phyloP scores from a whole-genome alignment of 495 filamentous ascomycete species.

The Hyaloscypha bicolor region DNA sequence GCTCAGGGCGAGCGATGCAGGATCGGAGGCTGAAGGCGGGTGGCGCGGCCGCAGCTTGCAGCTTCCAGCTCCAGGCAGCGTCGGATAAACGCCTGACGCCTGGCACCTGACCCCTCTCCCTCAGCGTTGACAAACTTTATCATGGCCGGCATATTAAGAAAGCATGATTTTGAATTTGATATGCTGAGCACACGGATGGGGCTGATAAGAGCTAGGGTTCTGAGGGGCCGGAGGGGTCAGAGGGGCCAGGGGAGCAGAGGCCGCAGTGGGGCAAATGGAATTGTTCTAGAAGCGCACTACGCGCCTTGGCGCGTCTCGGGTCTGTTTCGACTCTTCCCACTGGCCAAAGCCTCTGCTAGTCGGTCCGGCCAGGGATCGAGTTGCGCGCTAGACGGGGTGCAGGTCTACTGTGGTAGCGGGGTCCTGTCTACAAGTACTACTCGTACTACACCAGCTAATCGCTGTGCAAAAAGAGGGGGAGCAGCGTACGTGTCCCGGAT shows the following conservation, averaged over 20 bases:
- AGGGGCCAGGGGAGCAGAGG: background rate
- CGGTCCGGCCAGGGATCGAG: conserved; percentile 2
- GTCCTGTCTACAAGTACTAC: no score
- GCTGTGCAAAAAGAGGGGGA: background rate
- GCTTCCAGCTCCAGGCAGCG: background rate
- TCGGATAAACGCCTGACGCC: no score
- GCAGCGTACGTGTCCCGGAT: background rate
- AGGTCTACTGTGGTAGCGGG: no score
- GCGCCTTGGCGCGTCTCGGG: background rate
- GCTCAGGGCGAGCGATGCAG: background rate
- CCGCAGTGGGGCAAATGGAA: background rate
- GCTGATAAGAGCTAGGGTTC: background rate
- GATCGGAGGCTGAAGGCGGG: background rate
- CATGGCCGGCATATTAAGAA: background rate
- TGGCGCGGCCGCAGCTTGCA: background rate
- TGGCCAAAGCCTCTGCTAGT: background rate
- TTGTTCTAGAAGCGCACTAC: conserved; percentile 8
- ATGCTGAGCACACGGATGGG: background rate
- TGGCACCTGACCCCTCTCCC: no score
- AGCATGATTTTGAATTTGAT: background rate
- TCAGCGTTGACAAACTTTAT: background rate
- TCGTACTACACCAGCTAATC: no score
- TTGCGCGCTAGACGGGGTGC: no score
- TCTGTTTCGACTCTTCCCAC: conserved; percentile 1
- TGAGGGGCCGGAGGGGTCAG: background rate